phyloP scores from a whole-genome alignment of 2,329 filamentous ascomycete genomes.

The Aureobasidium sp. region DNA sequence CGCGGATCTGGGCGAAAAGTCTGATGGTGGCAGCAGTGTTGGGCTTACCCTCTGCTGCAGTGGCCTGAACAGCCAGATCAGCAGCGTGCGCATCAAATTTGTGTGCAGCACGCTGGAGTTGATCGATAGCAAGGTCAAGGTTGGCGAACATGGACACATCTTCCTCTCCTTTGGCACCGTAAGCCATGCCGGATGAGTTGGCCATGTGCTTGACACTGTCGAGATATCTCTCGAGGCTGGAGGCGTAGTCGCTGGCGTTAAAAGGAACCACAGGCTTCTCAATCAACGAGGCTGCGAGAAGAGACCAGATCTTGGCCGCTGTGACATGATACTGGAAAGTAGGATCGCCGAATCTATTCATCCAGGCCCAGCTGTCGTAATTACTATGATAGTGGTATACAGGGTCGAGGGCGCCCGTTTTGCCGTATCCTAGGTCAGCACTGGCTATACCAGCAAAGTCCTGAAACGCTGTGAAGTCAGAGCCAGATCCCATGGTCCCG shows the following conservation, averaged over 20 bases:
- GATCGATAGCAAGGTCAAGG: slow-evolving; percentile 40
- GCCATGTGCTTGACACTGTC: slow-evolving; percentile 27
- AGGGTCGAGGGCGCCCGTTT: slow-evolving; percentile 28
- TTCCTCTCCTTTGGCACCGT: slow-evolving; percentile 20
- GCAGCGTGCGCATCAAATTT: slow-evolving; percentile 45
- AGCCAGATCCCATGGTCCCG: slow-evolving; percentile 45
- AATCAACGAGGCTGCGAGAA: slow-evolving; percentile 37
- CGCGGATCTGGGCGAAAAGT: slow-evolving; percentile 38
- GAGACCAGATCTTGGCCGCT: slow-evolving; percentile 37
- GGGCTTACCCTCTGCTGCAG: slow-evolving; percentile 48
- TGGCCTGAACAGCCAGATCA: slow-evolving; percentile 38
- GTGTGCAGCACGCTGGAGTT: slow-evolving; percentile 39
- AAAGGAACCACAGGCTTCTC: slow-evolving; percentile 40
- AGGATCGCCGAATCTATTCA: slow-evolving; percentile 66
- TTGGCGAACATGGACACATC: slow-evolving; percentile 31
- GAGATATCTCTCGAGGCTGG: slow-evolving; percentile 34
- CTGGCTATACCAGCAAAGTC: slow-evolving; percentile 43
- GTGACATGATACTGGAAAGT: slow-evolving; percentile 49
- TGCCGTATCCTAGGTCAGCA: slow-evolving; percentile 38
- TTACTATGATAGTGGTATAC: slow-evolving; percentile 75
- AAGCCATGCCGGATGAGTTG: not conserved
- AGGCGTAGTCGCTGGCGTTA: slow-evolving; percentile 39
- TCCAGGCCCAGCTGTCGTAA: slow-evolving; percentile 80
- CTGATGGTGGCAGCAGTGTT: not conserved
- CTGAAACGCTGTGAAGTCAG: slow-evolving; percentile 45